A percentile compares a stretch with the other conserved stretches of the same genome.
Conservation (phyloP, 176 grass and related monocot species). For the Panicum miliaceum region DNA sequence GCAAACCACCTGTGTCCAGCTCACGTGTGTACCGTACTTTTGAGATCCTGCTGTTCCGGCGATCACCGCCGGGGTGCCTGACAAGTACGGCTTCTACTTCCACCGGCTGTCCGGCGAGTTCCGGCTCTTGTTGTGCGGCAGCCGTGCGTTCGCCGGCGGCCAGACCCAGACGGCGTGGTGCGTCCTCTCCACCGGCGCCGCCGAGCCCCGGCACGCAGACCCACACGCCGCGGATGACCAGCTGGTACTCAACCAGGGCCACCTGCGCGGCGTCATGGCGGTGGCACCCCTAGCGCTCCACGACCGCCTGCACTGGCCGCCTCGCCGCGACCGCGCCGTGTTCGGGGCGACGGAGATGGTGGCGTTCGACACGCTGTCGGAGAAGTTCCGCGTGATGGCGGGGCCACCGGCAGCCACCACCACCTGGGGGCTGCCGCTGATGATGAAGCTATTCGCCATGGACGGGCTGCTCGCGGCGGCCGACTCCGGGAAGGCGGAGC, state of each 20-base stretch:
- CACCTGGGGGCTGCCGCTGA: fast-evolving
- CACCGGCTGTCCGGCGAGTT: background rate
- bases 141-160: no score
- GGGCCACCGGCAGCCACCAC: background rate
- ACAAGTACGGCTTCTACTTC: slow-evolving; percentile 13
- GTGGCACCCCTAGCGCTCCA: background rate
- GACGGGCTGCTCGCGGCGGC: background rate
- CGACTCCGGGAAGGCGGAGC: background rate
- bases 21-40: no score
- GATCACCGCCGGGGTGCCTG: no score
- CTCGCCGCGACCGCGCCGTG: background rate
- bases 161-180: background rate
- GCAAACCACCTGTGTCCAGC: no score
- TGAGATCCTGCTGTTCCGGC: no score
- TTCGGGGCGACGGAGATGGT: background rate
- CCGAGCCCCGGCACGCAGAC: background rate
- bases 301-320: background rate
- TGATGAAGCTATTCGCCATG: slow-evolving; percentile 15
- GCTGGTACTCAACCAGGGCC: no score
- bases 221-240: background rate
- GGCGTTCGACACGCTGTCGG: background rate
- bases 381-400: background rate
- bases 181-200: background rate
- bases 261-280: no score
- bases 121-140: background rate